Evolutionary conservation across 768 basidiomycete species (phyloP), one percentile per base, ranked within the genome.

Genomic region (Termitomyces sp.): DNA sequence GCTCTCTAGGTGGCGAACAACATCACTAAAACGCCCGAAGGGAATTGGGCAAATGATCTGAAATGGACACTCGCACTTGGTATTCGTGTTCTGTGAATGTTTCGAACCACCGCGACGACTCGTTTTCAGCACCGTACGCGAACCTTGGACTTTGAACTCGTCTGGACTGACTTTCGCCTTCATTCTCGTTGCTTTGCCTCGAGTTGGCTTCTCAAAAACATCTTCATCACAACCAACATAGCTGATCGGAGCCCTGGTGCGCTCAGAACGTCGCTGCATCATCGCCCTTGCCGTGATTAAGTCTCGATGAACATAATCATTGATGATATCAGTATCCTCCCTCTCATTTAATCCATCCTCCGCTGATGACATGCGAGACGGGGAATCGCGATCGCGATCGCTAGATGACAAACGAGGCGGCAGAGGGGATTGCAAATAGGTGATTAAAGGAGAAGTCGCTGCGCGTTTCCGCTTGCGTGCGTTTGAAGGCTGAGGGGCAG

Each of bases 151-250:
- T 22, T 53, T 53, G 26, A 26, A 37, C 9, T 55, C 34, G 3
- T 46, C 46, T 20, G 24, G 16, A 2, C 10, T 12, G 16, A 27
- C 42, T 49, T 37, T 43, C 5, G 20, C 26, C 27, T n/a, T 51
- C 12, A 7, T 22, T 5, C 18, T 26, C 24, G 18, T 53, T 18
- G 26, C 16, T 22, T 41, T 53, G 24, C 36, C 36, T 24, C 16
- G 31, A 10, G 14, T 12, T 22, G 24, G 41, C 32, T 22, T 32
- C 18, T 58, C 50, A 14, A 41, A 32, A 26, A 42, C 36, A 31
- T 47, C 57, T 14, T 46, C 57, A 24, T 58, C 57, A 24, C 51
- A 53, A 36, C 27, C 57, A 4, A 29, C 57, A 8, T 58, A 58
- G 24, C 46, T 58, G 29, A 58, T 41, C 5, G 27, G 18, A 24